These are phyloP conservation scores for Zangia roseola DNA, from an alignment of 768 basidiomycete genomes.

Conservation along the genomic window DNA sequence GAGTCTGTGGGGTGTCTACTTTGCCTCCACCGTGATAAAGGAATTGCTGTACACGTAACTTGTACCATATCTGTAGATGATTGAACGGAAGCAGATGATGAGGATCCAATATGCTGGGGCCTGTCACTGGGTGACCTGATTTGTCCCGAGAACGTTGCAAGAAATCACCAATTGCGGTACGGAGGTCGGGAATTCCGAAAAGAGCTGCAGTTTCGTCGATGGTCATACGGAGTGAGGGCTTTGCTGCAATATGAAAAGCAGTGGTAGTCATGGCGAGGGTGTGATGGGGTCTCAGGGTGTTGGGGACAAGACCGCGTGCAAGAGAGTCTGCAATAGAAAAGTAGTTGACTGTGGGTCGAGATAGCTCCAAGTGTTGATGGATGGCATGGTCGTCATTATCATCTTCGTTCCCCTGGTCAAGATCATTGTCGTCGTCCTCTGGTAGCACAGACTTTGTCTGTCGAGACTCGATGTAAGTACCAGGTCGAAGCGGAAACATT, in stretches of 20 bases:
- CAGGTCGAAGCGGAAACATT: constrained; percentile 1
- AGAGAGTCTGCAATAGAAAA: no score
- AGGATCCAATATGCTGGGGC: neutral
- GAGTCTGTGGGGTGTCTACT: neutral
- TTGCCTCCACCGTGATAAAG: neutral
- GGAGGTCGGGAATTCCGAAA: constrained; percentile 2
- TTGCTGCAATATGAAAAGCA: constrained; percentile 2
- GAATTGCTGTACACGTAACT: neutral
- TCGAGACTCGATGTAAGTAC: neutral
- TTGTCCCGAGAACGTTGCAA: neutral
- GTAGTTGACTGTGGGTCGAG: no score
- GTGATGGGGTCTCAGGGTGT: neutral
- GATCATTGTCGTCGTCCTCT: no score
- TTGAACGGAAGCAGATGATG: neutral
- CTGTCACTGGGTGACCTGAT: neutral
- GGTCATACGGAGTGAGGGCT: neutral
- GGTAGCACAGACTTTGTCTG: no score
- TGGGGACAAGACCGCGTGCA: no score
- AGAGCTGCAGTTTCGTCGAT: constrained; percentile 1
- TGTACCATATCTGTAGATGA: constrained; percentile 3
- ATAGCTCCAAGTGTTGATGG: no score
- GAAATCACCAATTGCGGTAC: neutral
- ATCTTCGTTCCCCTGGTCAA: neutral
- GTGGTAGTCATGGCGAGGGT: constrained; percentile 1
- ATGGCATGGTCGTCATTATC: neutral